Base-by-base conservation (phyloP, 805 yeast species). In the Ogataea salicorniae region DNA sequence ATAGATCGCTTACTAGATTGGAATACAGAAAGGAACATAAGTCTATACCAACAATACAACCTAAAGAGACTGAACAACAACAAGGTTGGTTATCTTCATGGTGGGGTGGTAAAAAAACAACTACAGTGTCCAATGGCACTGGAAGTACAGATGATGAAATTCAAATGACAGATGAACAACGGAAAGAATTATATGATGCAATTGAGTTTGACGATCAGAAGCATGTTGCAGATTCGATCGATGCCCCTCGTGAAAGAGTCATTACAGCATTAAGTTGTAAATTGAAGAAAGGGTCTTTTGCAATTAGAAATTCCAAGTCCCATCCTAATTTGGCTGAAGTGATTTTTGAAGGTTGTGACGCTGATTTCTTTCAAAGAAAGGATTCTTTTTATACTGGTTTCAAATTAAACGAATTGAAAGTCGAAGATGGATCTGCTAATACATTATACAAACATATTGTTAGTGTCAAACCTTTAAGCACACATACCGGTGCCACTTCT, bases 121-220 rank as follows among this genome's bases (percentile, higher is more conserved):
- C 48, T 20, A 45, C 46, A 2, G 17, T 22, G 20, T 51, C 48
- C 37, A 20, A 44, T 45, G 53, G 52, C 16, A 41, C 56, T 4
- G 42, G 63, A 2, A 43, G 50, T 3, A 26, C 59, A 1, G 50
- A 60, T 2, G 58, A 61, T 3, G 69, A 73, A 2, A 62, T 82
- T 26, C 70, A 72, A 6, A 77, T 94, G 63, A 80, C 94, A 0
- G 96, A 88, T 14, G 96, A 90, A 55, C 97, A 94, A 60, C 76
- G 87, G 52, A 76, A 88, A 60, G 99, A 95, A 49, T 72, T 94
- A 18, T 91, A 89, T 60, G 95, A 88, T 50, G 95, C 97, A 0
- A 91, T 94, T 53, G 99, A 91, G 52, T 91, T 83, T 56, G 87
- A 91, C 56, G 96, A 91, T 51, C 66, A 73, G 18, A 72, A 76